These are phyloP conservation scores for Termitomyces sp. DNA, from an alignment of 1,284 basidiomycete species.

Conservation along the genomic window DNA sequence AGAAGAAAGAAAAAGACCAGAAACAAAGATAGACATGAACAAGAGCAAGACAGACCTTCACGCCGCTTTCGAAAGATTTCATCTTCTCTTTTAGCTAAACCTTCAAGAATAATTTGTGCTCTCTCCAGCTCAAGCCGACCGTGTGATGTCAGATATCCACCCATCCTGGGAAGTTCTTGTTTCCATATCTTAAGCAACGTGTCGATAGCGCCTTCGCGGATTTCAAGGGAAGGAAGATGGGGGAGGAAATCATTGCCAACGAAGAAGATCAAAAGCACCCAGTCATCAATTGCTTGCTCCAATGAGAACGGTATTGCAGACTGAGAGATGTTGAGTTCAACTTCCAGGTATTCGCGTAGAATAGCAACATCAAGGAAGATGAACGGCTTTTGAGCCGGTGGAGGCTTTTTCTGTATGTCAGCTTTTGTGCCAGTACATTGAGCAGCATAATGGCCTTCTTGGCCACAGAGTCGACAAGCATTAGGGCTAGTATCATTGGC, in stretches of 20 bases:
- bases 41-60: conserved; percentile 66
- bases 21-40: conserved; percentile 13
- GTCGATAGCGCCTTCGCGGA: conserved; percentile 98
- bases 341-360: conserved; percentile 95
- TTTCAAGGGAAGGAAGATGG: conserved; percentile 96
- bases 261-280: conserved; percentile 99
- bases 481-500: conserved; percentile 70
- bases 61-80: conserved; percentile 91
- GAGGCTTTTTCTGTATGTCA: conserved; percentile 59
- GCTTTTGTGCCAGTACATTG: conserved; percentile 82
- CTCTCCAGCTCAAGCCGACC: conserved; percentile 84
- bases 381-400: conserved; percentile 91
- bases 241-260: conserved; percentile 99
- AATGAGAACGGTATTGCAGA: conserved; percentile 87
- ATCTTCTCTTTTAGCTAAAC: conserved; percentile 88
- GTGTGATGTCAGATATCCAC: conserved; percentile 94
- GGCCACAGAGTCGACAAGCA: conserved; percentile 88
- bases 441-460: conserved; percentile 91
- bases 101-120: conserved; percentile 93
- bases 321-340: conserved; percentile 83
- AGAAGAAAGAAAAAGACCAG: conserved; percentile 17
- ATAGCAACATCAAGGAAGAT: conserved; percentile 97
- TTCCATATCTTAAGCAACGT: conserved; percentile 95
- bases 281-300: conserved; percentile 98
- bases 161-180: conserved; percentile 88